Conservation (phyloP, 345 rosid genomes). For the Salix purpurea region DNA sequence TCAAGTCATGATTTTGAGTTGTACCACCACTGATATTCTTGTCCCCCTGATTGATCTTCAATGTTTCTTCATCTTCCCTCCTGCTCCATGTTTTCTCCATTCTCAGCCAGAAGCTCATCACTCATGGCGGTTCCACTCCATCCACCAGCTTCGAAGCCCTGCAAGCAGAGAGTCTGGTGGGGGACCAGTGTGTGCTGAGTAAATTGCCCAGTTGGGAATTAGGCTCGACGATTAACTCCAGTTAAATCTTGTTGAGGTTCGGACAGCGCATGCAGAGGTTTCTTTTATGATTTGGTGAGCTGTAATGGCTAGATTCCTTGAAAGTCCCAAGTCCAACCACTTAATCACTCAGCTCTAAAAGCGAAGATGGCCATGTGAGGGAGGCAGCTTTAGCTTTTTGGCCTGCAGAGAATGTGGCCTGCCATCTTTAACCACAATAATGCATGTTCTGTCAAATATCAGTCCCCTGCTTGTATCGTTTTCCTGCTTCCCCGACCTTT, state of each 20-base stretch:
- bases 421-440: conserved; percentile 31
- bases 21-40: not conserved
- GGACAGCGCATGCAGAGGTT: not conserved
- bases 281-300: conserved; percentile 14
- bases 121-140: no score
- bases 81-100: not conserved
- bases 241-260: not conserved
- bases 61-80: not conserved
- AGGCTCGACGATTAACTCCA: not conserved
- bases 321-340: conserved; percentile 7
- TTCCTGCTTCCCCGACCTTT: conserved; percentile 13
- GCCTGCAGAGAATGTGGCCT: conserved; percentile 20
- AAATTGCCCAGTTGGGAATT: not conserved
- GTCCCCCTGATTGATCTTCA: not conserved
- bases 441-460: conserved; percentile 35
- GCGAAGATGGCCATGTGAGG: conserved; percentile 41
- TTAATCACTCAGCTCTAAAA: conserved; percentile 22
- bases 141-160: no score
- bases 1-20: not conserved
- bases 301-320: conserved; percentile 18
- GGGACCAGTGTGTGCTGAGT: no score
- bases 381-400: conserved; percentile 36
- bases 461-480: conserved; percentile 17
- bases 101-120: no score
- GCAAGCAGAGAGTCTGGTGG: no score